Conservation (phyloP, 2,329 filamentous ascomycete genomes). For the Ustulina deusta region DNA sequence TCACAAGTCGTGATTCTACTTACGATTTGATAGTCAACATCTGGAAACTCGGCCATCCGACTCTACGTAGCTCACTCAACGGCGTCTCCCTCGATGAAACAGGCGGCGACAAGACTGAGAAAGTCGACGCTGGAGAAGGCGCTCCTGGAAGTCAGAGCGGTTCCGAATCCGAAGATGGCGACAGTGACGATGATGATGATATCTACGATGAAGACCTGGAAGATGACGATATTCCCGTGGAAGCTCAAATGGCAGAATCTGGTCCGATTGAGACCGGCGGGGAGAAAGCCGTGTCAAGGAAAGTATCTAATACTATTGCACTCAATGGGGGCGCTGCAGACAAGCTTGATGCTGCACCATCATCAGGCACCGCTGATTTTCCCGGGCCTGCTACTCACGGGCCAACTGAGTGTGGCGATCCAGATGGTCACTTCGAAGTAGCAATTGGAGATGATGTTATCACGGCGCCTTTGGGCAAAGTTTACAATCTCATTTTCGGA, state of each 20-base stretch:
- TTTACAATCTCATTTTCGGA: conserved; percentile 91
- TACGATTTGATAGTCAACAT: conserved; percentile 98
- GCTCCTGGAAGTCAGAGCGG: conserved; percentile 63
- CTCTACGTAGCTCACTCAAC: conserved; percentile 89
- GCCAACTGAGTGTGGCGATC: conserved; percentile 87
- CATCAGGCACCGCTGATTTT: conserved; percentile 71
- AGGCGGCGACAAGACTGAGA: conserved; percentile 91
- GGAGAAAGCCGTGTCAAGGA: conserved; percentile 75
- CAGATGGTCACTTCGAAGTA: conserved; percentile 83
- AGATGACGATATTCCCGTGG: conserved; percentile 68
- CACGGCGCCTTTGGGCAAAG: conserved; percentile 87
- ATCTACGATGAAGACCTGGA: conserved; percentile 85
- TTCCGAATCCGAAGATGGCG: conserved; percentile 67
- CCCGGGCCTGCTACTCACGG: conserved; percentile 85
- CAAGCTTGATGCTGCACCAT: conserved; percentile 63
- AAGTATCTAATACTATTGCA: conserved; percentile 72
- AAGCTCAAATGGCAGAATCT: conserved; percentile 55
- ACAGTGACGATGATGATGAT: conserved; percentile 78
- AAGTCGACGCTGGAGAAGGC: conserved; percentile 69
- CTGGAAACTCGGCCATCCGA: conserved; percentile 96
- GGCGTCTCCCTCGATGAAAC: conserved; percentile 85
- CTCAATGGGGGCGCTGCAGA: conserved; percentile 60
- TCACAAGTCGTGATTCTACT: conserved; percentile 92
- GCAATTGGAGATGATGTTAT: conserved; percentile 87
- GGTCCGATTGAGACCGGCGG: conserved; percentile 63